phyloP scores from a whole-genome alignment of 495 filamentous ascomycete species.

The Xylaria intraflava region DNA sequence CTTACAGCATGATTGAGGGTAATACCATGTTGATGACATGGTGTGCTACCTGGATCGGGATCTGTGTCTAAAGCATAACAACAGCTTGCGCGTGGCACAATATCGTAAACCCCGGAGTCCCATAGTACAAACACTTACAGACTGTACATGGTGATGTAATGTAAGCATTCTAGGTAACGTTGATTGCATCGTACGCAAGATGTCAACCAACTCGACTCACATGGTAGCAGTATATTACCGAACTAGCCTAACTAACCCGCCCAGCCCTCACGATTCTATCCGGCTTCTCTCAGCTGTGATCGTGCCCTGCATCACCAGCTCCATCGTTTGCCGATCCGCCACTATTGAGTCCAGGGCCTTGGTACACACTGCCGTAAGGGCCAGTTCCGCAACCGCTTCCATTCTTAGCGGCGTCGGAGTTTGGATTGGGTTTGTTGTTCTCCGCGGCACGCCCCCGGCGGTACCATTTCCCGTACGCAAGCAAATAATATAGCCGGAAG shows the following conservation, averaged over 20 bases:
- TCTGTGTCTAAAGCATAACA: too few species aligned
- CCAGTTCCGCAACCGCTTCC: conserved; percentile 43
- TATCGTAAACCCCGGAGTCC: too few species aligned
- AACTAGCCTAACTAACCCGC: not conserved
- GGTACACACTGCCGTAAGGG: conserved; percentile 48
- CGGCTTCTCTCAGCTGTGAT: conserved; percentile 21
- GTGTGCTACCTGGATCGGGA: too few species aligned
- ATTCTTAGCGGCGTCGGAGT: conserved; percentile 19
- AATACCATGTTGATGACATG: too few species aligned
- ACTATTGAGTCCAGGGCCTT: conserved; percentile 42
- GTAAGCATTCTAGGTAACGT: not conserved
- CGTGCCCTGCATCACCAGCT: conserved; percentile 33
- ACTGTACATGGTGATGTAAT: too few species aligned
- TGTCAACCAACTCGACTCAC: not conserved
- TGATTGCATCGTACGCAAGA: not conserved
- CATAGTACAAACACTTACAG: too few species aligned
- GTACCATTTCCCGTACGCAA: conserved; percentile 37
- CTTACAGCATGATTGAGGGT: too few species aligned
- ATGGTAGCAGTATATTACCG: not conserved
- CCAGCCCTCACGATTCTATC: conserved; percentile 17
- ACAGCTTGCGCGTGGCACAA: too few species aligned
- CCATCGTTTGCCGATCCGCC: conserved; percentile 44
- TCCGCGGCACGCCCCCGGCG: conserved; percentile 18
- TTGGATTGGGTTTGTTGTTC: conserved; percentile 2
- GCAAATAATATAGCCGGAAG: conserved; percentile 37